Conservation (phyloP, 805 yeast species). For the Candida caryicola region DNA sequence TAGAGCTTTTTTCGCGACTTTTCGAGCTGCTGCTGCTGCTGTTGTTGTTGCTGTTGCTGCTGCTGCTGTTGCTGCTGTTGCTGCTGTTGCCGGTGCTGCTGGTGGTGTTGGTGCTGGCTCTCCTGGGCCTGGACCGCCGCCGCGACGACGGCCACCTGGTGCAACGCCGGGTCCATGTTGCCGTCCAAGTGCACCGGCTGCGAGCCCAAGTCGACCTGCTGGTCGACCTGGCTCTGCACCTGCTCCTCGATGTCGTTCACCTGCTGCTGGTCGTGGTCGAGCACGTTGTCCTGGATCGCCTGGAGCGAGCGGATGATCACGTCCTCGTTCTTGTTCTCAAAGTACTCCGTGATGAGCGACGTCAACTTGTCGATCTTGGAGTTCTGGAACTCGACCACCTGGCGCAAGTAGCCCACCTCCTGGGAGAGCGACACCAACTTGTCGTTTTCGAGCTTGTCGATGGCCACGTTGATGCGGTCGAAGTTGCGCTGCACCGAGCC, state of each 20-base stretch:
- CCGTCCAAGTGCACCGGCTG: constrained; percentile 26
- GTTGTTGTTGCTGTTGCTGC: constrained; percentile 36
- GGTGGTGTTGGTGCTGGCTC: constrained; percentile 8
- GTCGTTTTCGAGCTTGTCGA: constrained; percentile 9
- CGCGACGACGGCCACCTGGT: constrained; percentile 39
- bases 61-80: constrained; percentile 8
- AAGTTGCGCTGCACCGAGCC: constrained; percentile 3
- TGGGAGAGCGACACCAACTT: constrained; percentile 20
- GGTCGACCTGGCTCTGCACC: constrained; percentile 20
- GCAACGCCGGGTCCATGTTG: constrained; percentile 42
- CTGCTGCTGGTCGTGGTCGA: constrained; percentile 15
- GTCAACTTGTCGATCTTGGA: constrained; percentile 39
- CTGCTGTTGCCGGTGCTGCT: constrained; percentile 5
- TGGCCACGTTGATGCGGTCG: constrained; percentile 3
- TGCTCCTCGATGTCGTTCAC: constrained; percentile 20
- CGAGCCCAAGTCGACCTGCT: constrained; percentile 12
- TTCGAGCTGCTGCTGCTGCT: constrained; percentile 9
- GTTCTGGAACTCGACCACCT: constrained; percentile 36
- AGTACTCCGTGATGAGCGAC: constrained; percentile 28
- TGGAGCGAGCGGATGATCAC: constrained; percentile 30
- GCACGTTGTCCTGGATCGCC: constrained; percentile 23
- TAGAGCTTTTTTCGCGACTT: constrained; percentile 7
- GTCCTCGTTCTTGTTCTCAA: constrained; percentile 29
- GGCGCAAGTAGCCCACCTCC: constrained; percentile 36
- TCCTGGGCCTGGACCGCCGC: constrained; percentile 28